Conservation (phyloP, 2,329 filamentous ascomycete species). For the Fusarium luffae region DNA sequence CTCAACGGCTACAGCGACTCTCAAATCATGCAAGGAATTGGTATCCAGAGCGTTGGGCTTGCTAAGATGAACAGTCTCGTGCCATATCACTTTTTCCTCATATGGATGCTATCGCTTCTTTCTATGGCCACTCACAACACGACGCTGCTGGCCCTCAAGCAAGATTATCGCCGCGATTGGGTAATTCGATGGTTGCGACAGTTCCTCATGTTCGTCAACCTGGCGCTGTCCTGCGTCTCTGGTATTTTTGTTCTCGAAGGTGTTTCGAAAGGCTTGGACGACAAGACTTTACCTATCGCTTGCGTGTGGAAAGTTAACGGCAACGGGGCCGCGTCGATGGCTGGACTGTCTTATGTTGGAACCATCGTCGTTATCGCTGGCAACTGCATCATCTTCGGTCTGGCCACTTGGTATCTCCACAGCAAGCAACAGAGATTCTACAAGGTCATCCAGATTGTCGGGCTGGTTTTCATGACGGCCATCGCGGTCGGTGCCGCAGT, state of each 20-base stretch:
- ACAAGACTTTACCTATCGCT: slow-evolving; percentile 67
- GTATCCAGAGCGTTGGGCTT: slow-evolving; percentile 72
- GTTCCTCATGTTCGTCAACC: slow-evolving; percentile 73
- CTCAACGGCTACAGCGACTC: slow-evolving; percentile 74
- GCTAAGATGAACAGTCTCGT: slow-evolving; percentile 68
- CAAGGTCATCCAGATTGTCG: slow-evolving; percentile 63
- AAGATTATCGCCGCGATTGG: slow-evolving; percentile 74
- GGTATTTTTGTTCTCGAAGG: slow-evolving; percentile 67
- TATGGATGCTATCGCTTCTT: slow-evolving; percentile 74
- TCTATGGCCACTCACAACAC: slow-evolving; percentile 74
- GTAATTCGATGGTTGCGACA: slow-evolving; percentile 74
- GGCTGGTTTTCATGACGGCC: slow-evolving; percentile 65
- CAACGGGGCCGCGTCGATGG: slow-evolving; percentile 52
- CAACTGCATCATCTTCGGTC: slow-evolving; percentile 67
- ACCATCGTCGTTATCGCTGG: slow-evolving; percentile 71
- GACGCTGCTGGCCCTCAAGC: slow-evolving; percentile 71
- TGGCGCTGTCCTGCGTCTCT: slow-evolving; percentile 66
- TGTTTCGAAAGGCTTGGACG: slow-evolving; percentile 62
- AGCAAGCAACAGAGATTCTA: slow-evolving; percentile 64
- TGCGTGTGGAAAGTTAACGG: slow-evolving; percentile 67
- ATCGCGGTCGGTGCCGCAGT: slow-evolving; percentile 69
- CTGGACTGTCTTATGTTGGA: slow-evolving; percentile 63
- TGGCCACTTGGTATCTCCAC: slow-evolving; percentile 74
- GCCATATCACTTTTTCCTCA: slow-evolving; percentile 76
- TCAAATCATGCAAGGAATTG: slow-evolving; percentile 75